Evolutionary conservation across 805 yeast species (phyloP), one percentile per base, ranked within the genome.

Genomic region (Tetrapisispora nanseiensis): DNA sequence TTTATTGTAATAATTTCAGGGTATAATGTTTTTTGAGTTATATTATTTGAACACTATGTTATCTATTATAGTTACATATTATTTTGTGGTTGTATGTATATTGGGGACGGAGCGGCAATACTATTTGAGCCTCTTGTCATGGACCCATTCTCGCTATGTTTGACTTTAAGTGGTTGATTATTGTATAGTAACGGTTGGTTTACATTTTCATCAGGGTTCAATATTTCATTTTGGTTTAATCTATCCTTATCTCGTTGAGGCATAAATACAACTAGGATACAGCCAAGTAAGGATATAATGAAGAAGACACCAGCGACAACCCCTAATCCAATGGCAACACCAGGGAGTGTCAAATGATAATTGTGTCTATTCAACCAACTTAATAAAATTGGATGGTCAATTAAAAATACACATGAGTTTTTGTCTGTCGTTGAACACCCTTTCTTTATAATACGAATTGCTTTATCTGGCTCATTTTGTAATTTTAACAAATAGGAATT

Each of bases 371-470:
- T 71, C 6, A 80, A 56, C 92, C 94, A 83, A 1, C 60, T 56
- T 20, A 81, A 71, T 30, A 74, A 72, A n/a, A 84, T 64, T 2
- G 89, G 86, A 38, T 76, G 68, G 48, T 84, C 90, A 36, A 83
- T 66, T 2, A 80, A 55, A 47, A 81, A 77, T 1, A 84, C 71
- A 48, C 89, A 83, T 3, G 72, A 57, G 3, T 52, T 48, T 3
- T 53, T 47, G 26, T 58, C 54, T 6, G 50, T 44, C 5, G 74
- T 63, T 0, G 81, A 66, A 51, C 85, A 76, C 3, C 92, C 95
- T 51, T 71, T 75, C 13, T 74, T 67, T 27, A 81, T 45, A 3
- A 84, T 59, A 39, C 80, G 60, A 0, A 81, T 82, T 51, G 76
- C 81, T 46, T 71, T 76, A 40, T 72, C 75, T 42, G 65, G 57